A percentile compares a stretch with the other conserved stretches of the same genome.
Evolutionary conservation across 2,329 filamentous ascomycete species (phyloP).

Genomic region (Neofusicoccum umdonicola): DNA sequence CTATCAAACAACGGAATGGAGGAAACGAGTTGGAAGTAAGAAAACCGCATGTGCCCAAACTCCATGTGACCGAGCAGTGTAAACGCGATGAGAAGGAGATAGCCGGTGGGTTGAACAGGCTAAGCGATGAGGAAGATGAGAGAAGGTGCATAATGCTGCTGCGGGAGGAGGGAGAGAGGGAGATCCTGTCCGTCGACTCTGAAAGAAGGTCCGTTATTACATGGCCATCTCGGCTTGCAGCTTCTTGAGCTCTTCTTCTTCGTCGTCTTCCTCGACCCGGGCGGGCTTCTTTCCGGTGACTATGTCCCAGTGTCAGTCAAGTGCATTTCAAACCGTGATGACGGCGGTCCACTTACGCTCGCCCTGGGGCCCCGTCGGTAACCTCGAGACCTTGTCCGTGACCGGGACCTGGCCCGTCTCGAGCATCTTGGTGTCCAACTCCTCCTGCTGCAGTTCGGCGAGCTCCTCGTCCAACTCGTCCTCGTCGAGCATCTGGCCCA

Average conservation of each 20-base stretch:
- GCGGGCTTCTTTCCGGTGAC: conserved; percentile 47
- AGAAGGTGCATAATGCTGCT: neutral
- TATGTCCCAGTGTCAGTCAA: conserved; percentile 21
- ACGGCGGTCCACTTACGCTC: conserved; percentile 64
- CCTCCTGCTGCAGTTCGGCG: conserved; percentile 83
- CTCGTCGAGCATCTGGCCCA: conserved; percentile 75
- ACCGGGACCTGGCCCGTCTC: conserved; percentile 83
- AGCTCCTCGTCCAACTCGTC: conserved; percentile 82
- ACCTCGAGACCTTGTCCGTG: conserved; percentile 69
- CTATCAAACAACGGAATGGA: neutral
- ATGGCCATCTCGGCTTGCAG: conserved; percentile 97
- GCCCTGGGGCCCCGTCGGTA: conserved; percentile 72
- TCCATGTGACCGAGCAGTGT: conserved; percentile 7
- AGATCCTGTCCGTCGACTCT: neutral
- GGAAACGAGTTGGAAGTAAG: neutral
- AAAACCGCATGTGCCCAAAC: conserved; percentile 2
- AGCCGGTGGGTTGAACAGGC: neutral
- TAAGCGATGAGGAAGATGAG: neutral
- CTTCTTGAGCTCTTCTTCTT: conserved; percentile 90
- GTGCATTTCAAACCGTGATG: neutral
- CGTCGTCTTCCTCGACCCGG: conserved; percentile 76
- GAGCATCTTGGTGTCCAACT: conserved; percentile 90
- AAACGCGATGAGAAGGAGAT: neutral
- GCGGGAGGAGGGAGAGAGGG: neutral
- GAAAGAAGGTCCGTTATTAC: conserved; percentile 44